Percentiles rank a stretch among this genome's conserved stretches.
These are phyloP conservation scores for Multifurca ochricompacta DNA, from an alignment of 768 basidiomycete genomes.

Conservation along the genomic window DNA sequence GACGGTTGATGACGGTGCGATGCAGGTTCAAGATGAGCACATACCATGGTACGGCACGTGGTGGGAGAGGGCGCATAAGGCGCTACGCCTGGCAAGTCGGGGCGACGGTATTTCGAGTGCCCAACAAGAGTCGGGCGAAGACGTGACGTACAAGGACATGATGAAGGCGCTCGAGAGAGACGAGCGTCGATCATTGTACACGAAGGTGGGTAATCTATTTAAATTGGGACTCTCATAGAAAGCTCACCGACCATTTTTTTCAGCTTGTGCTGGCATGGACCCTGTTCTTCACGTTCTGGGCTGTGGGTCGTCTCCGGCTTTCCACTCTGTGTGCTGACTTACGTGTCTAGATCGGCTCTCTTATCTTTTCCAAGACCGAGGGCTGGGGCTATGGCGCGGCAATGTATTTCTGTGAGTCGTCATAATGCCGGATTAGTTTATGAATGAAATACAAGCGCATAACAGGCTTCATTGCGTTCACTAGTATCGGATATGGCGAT, in stretches of 20 bases:
- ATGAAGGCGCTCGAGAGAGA: conserved; percentile 23
- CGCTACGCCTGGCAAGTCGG: neutral
- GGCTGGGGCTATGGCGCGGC: conserved; percentile 56
- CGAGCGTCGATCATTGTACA: conserved; percentile 48
- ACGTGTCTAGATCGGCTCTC: conserved; percentile 49
- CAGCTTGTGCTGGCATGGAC: conserved; percentile 43
- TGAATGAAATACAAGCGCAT: neutral
- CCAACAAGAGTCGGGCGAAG: neutral
- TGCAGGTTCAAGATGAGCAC: neutral
- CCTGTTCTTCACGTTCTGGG: conserved; percentile 74
- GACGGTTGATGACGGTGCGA: conserved; percentile 3
- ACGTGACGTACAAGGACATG: conserved; percentile 19
- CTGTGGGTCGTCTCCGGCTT: conserved; percentile 33
- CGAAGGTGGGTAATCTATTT: conserved; percentile 36
- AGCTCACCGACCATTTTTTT: neutral
- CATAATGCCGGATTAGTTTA: neutral
- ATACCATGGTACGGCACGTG: neutral
- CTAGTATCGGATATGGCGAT: conserved; percentile 74
- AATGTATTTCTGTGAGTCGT: conserved; percentile 60
- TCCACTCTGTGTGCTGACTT: neutral
- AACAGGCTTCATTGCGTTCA: conserved; percentile 63
- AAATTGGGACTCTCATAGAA: no score
- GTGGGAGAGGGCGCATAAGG: conserved; percentile 5
- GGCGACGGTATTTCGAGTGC: neutral
- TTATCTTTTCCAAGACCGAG: conserved; percentile 63